Base-by-base conservation (phyloP, 164 flowering plant genomes). In the Santalum album region DNA sequence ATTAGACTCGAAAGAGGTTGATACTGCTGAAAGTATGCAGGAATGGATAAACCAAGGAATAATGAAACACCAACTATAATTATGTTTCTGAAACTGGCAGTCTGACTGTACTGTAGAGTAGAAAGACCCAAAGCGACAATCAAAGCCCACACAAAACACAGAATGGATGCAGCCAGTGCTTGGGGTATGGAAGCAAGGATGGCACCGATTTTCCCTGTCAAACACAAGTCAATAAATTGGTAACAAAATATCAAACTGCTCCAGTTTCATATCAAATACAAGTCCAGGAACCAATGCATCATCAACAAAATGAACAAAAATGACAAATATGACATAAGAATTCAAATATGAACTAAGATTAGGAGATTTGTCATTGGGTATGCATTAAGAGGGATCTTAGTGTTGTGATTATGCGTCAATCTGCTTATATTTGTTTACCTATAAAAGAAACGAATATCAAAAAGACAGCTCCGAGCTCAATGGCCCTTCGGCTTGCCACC, bases 131-230 rank as follows among this genome's bases (percentile, higher is more conserved):
- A 52, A 17, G 96, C 88, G 29, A 81, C 86, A 21, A 65, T 64
- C 34, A 91, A 67, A 26, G 86, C 95, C 98, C 98, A 91, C 34
- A 75, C 73, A 74, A 82, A 91, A 72, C 95, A 91, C 53, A 91
- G 68, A 7, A 76, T 67, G 1, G 98, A 73, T 62, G 95, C 98
- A 49, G 96, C 95, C 78, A 91, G 71, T 19, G 96, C 85, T 67
- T 25, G 78, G 6, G 98, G 98, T 59, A 91, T 86, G 9, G 98
- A 91, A 61, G 98, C 98, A 62, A 91, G 84, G 62, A 88, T 70
- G 22, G 90, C 98, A 43, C 98, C 98, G 12, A 87, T 65, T 81
- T 91, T 91, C 51, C 95, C 98, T 90, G 66, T 43, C 24, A 66
- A 66, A 49, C 14, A 58, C 18, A 45, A 65, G 54, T 15, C 11